These are phyloP conservation scores for Alnus glutinosa DNA, from an alignment of 306 rosid species.

Conservation along the genomic window DNA sequence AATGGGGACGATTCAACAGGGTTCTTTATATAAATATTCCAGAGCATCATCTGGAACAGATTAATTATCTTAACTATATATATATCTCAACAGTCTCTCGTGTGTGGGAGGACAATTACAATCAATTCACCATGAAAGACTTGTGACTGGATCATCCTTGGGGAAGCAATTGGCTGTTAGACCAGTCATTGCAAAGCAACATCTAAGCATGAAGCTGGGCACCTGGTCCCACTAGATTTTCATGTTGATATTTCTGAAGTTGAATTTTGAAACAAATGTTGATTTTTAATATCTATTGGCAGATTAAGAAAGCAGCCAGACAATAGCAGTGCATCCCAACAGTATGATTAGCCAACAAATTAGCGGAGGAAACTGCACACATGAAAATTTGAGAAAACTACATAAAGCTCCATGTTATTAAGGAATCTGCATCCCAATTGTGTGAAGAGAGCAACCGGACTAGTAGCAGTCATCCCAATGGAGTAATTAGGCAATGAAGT, in stretches of 20 bases:
- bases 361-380: too few species aligned
- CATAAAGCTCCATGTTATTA: background rate
- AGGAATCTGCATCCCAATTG: background rate
- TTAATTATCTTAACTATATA: background rate
- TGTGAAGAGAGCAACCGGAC: conserved; percentile 1
- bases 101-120: conserved; percentile 11
- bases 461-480: conserved; percentile 17
- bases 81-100: background rate
- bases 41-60: background rate
- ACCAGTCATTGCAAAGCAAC: conserved; percentile 17
- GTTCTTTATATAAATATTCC: conserved; percentile 3
- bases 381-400: background rate
- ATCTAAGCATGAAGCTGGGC: conserved; percentile 19
- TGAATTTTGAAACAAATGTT: background rate
- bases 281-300: conserved; percentile 13
- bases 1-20: conserved; percentile 19
- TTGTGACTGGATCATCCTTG: conserved; percentile 19
- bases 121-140: conserved; percentile 3
- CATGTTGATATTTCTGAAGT: conserved; percentile 12
- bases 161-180: conserved; percentile 14
- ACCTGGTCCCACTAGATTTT: conserved; percentile 4
- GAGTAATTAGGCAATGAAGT: conserved; percentile 11
- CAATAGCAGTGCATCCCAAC: conserved; percentile 17
- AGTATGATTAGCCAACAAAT: too few species aligned
- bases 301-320: conserved; percentile 8